Evolutionary conservation across 2,329 filamentous ascomycete species (phyloP), one percentile per base, ranked within the genome.

Genomic region (Magnaporthiopsis poae): DNA sequence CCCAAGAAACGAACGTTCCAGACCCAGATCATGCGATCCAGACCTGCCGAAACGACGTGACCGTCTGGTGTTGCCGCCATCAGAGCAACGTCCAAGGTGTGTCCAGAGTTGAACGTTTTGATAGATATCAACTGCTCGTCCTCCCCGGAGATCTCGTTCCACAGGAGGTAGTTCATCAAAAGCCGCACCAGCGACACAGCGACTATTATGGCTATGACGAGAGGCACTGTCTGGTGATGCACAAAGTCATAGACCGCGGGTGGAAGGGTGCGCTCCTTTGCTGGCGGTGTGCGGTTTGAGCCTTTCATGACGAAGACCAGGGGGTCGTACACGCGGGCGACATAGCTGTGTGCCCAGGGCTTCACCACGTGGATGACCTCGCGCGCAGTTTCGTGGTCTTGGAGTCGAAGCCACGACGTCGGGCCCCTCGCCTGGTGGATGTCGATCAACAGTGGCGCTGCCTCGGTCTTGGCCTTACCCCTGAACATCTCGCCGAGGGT

Each of bases 311-410:
- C 88, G 68, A 93, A 88, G 3, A 92, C 82, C 3, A 92, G 77
- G 1, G 90, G 90, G 60, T 92, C 87, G 72, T 90, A 91, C 0
- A 93, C 88, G 61, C 84, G 84, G 29, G 90, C 90, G 25, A 91
- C 80, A 73, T 92, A 91, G 74, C 86, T 90, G 72, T 90, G 83
- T 1, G 87, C 84, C 66, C 83, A 80, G 8, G 90, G 90, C 69
- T 91, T 92, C 71, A 92, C 84, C 39, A 90, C 84, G n/a, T 86
- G 82, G 73, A 93, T 91, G 21, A 93, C 84, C 72, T 93, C 90
- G 56, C 84, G 84, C 2, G 90, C 90, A 0, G 90, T 92, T 72
- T 91, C 88, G 71, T 92, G 89, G 71, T 93, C 90, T 74, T 93
- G 90, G 66, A 92, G 81, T 33, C 85, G 84, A 64, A 93, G 80